Evolutionary conservation across 2,329 filamentous ascomycete species (phyloP), one percentile per base, ranked within the genome.

Genomic region (Phaeosphaeriaceae sp.): DNA sequence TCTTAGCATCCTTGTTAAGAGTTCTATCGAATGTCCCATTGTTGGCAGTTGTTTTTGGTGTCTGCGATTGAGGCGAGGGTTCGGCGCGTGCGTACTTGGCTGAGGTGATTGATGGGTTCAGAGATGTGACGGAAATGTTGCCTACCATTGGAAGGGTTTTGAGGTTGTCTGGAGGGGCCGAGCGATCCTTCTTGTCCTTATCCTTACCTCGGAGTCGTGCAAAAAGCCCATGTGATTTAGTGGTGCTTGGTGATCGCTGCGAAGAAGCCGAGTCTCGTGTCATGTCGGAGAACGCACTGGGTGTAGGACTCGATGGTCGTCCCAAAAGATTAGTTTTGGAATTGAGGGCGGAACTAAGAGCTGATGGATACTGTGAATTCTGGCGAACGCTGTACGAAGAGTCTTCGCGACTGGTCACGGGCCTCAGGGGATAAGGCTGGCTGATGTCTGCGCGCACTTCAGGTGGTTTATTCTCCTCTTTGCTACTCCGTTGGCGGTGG

Each of bases 221-320:
- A 43, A 86, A 75, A 13, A 85, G 69, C 1, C 78, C 81, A 39
- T 80, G 76, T 52, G 79, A 77, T 16, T 64, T 71, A 38, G 76
- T 75, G 35, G 82, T 79, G 43, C 79, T 77, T 1, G 87, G 86
- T 16, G 62, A 88, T 15, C 79, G 79, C 64, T 86, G 83, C 5
- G 66, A 46, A 26, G 46, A 13, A 33, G 67, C 37, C 49, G 53
- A 52, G 64, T 74, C 80, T 66, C 70, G 80, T 68, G 74, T 83
- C 73, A 77, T 76, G 17, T 77, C 81, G 66, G 87, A 90, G 60
- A 83, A 83, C 34, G 83, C 79, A 71, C 90, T 94, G 6, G 92
- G 89, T 0, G 90, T 90, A 20, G 92, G 91, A 72, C 92, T 96
- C 52, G 89, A 84, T 11, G 90, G 86, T 58, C 92, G 87, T 59